phyloP scores from a whole-genome alignment of 371 early-diverging fungal species.

The Haplosporangium sp. region DNA sequence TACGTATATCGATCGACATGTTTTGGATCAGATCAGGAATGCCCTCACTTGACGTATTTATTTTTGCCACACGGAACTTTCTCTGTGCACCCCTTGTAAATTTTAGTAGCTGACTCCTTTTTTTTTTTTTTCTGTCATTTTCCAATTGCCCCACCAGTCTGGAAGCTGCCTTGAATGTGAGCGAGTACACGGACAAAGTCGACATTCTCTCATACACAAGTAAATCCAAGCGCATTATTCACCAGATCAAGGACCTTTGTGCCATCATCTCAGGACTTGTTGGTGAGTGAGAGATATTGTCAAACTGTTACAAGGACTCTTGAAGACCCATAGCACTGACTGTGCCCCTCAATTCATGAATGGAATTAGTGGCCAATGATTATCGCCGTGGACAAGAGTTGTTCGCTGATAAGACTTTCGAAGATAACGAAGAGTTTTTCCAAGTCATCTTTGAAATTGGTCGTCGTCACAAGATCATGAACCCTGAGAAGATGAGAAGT shows the following conservation, averaged over 20 bases:
- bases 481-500: conserved; percentile 96
- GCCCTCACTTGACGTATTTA: conserved; percentile 2
- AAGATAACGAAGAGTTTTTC: conserved; percentile 90
- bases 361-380: conserved; percentile 70
- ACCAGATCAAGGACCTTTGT: conserved; percentile 95
- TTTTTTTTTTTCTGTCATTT: neutral
- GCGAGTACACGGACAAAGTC: conserved; percentile 89
- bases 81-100: conserved; percentile 1
- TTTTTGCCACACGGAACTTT: neutral
- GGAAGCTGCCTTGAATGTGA: conserved; percentile 92
- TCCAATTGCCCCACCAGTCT: conserved; percentile 55
- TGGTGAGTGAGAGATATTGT: conserved; percentile 52
- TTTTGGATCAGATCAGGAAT: conserved; percentile 3
- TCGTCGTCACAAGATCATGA: conserved; percentile 97
- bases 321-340: neutral
- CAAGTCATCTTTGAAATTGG: conserved; percentile 96
- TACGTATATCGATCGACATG: neutral
- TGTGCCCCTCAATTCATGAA: neutral
- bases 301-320: neutral
- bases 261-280: conserved; percentile 91
- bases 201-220: conserved; percentile 87
- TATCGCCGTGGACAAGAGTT: conserved; percentile 90
- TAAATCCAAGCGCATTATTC: conserved; percentile 91
- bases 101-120: conserved; percentile 6
- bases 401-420: conserved; percentile 86